Conservation (phyloP, 1,284 basidiomycete genomes). For the Chondrostereum purpureum region DNA sequence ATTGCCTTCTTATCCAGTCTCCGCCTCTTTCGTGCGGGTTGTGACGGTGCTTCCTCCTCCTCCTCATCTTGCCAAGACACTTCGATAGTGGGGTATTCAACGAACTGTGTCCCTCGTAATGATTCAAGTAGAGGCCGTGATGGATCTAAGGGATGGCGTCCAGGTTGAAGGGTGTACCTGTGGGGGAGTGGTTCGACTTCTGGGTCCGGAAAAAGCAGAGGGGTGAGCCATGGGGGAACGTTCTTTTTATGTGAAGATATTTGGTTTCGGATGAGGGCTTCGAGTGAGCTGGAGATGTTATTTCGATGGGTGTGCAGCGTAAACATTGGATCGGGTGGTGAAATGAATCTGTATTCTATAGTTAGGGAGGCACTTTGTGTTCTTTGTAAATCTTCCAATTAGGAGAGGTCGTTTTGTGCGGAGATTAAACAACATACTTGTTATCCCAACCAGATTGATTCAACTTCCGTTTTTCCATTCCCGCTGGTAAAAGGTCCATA, state of each 20-base stretch:
- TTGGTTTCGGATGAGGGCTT: conserved; percentile 40
- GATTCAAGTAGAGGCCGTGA: conserved; percentile 37
- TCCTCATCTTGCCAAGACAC: conserved; percentile 33
- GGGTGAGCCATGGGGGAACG: conserved; percentile 45
- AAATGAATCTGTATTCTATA: conserved; percentile 62
- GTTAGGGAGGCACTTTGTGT: conserved; percentile 65
- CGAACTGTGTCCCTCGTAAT: conserved; percentile 58
- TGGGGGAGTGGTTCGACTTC: conserved; percentile 46
- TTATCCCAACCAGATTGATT: conserved; percentile 81
- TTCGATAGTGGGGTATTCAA: conserved; percentile 78
- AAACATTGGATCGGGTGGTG: conserved; percentile 35
- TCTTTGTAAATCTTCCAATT: conserved; percentile 33
- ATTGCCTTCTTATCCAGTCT: conserved; percentile 52
- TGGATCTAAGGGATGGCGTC: conserved; percentile 56
- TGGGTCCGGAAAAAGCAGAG: conserved; percentile 46
- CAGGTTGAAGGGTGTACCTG: conserved; percentile 17
- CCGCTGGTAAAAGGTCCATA: conserved; percentile 68
- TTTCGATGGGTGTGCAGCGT: conserved; percentile 59
- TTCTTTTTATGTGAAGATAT: conserved; percentile 30
- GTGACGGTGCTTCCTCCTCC: too few relatives aligned
- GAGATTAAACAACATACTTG: conserved; percentile 47
- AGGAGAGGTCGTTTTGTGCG: conserved; percentile 4
- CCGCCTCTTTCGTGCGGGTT: conserved; percentile 41
- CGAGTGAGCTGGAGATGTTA: conserved; percentile 40
- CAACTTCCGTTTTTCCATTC: conserved; percentile 72